These are phyloP conservation scores for Monascus purpureus DNA, from an alignment of 495 filamentous ascomycete species.

Conservation along the genomic window DNA sequence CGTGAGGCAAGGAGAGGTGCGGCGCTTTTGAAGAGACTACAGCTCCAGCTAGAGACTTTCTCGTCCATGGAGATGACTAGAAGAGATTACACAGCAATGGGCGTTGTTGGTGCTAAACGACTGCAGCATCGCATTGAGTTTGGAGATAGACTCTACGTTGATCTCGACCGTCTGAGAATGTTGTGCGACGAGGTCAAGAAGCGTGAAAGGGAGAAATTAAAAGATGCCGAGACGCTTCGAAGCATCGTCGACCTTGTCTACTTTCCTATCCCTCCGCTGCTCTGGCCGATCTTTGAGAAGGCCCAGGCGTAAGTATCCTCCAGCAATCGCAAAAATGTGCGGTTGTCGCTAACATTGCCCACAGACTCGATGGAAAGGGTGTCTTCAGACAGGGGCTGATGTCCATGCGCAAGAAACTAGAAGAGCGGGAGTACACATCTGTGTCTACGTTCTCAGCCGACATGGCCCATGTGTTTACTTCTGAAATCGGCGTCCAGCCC, in stretches of 20 bases:
- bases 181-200: conserved; percentile 55
- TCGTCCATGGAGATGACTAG: conserved; percentile 92
- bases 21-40: conserved; percentile 78
- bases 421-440: conserved; percentile 59
- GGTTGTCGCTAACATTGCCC: conserved; percentile 19
- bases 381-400: conserved; percentile 53
- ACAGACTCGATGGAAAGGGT: conserved; percentile 59
- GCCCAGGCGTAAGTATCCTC: conserved; percentile 48
- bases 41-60: conserved; percentile 79
- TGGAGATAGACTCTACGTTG: conserved; percentile 55
- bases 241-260: conserved; percentile 75
- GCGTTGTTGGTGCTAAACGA: conserved; percentile 62
- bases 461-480: conserved; percentile 53
- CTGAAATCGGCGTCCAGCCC: conserved; percentile 44
- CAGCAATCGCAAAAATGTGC: background rate
- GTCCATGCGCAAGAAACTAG: conserved; percentile 48
- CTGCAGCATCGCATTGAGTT: conserved; percentile 79
- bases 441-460: conserved; percentile 62
- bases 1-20: conserved; percentile 84
- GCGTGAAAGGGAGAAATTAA: conserved; percentile 59
- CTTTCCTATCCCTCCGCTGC: conserved; percentile 68
- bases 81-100: conserved; percentile 85
- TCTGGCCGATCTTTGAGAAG: conserved; percentile 70
- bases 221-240: conserved; percentile 58
- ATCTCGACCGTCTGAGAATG: conserved; percentile 57